Conservation (phyloP, 768 basidiomycete species). For the Agaricus blazei region DNA sequence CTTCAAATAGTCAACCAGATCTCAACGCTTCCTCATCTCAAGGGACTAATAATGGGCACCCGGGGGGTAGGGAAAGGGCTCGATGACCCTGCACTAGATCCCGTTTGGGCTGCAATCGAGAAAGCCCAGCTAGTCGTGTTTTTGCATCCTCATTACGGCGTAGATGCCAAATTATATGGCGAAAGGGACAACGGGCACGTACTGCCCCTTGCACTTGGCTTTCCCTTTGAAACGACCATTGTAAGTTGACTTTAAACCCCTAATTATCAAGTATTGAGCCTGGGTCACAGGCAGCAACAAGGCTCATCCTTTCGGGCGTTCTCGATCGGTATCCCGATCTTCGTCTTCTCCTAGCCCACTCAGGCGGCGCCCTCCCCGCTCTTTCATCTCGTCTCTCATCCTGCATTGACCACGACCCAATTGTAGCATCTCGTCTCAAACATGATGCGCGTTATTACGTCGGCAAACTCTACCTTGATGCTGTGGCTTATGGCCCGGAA, state of each 20-base stretch:
- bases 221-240: conserved; percentile 87
- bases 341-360: conserved; percentile 79
- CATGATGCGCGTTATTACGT: conserved; percentile 85
- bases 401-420: conserved; percentile 82
- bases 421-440: conserved; percentile 66
- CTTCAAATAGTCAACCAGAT: conserved; percentile 68
- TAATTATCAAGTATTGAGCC: conserved; percentile 8
- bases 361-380: conserved; percentile 79
- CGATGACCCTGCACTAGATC: conserved; percentile 74
- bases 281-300: conserved; percentile 53
- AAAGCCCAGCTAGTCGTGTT: conserved; percentile 70
- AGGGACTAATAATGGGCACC: conserved; percentile 79
- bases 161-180: conserved; percentile 72
- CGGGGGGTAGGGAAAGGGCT: conserved; percentile 73
- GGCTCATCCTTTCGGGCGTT: conserved; percentile 76
- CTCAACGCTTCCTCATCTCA: conserved; percentile 56
- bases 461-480: conserved; percentile 76
- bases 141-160: conserved; percentile 84
- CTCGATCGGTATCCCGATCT: conserved; percentile 76
- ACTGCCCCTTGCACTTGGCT: conserved; percentile 80
- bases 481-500: conserved; percentile 85
- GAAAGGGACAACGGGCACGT: conserved; percentile 81
- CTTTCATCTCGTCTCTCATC: conserved; percentile 82
- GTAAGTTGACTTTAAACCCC: conserved; percentile 37
- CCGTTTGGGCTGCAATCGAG: conserved; percentile 77